These are phyloP conservation scores for Hymenoscyphus fraxineus DNA, from an alignment of 2,329 filamentous ascomycete species.

Conservation along the genomic window DNA sequence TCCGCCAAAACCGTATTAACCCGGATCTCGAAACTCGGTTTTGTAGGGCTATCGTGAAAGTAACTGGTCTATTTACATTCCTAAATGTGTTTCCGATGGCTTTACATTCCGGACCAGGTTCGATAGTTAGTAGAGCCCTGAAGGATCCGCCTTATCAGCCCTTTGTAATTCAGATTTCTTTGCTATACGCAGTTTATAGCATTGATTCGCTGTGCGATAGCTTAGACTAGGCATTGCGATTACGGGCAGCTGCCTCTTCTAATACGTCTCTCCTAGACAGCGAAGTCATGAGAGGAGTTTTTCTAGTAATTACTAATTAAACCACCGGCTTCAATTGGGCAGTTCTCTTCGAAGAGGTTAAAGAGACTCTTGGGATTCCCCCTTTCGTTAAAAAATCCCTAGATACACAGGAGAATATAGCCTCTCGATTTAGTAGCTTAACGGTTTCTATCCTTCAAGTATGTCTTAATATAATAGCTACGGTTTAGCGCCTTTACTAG, in stretches of 20 bases:
- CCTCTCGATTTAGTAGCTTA: not conserved
- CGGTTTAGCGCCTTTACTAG: not conserved
- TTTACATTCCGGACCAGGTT: not conserved
- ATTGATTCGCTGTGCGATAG: not conserved
- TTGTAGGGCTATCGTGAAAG: too few relatives aligned
- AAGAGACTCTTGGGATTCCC: not conserved
- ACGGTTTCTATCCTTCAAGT: not conserved
- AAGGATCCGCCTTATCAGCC: not conserved
- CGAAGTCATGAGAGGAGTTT: not conserved
- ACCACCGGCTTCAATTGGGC: not conserved
- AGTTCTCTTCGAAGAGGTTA: not conserved
- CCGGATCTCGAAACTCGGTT: not conserved
- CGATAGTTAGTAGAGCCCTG: not conserved
- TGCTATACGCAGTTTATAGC: not conserved
- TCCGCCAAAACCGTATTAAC: not conserved
- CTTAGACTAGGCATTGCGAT: not conserved
- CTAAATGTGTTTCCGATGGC: not conserved
- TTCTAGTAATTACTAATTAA: not conserved
- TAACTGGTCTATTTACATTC: not conserved
- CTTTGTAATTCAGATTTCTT: not conserved
- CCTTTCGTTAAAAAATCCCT: too few relatives aligned
- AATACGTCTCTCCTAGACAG: not conserved
- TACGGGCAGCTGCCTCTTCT: not conserved
- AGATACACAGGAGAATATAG: not conserved
- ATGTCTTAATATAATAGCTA: not conserved